Evolutionary conservation across 495 filamentous ascomycete species (phyloP).

Genomic region (Penicillium egyptiacum): DNA sequence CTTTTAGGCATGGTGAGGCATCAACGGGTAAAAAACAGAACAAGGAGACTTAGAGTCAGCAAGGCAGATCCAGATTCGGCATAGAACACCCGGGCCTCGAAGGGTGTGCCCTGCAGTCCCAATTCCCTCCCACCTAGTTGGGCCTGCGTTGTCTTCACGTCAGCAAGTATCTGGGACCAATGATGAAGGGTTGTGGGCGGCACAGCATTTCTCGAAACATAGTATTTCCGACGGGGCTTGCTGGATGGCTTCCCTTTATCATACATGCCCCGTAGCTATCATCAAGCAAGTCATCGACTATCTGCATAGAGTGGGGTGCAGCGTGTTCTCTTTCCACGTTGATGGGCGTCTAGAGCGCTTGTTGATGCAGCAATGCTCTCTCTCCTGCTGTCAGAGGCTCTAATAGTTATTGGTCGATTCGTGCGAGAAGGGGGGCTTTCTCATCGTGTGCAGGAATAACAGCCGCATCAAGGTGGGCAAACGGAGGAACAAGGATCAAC

Average conservation of each 20-base stretch:
- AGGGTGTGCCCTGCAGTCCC: conserved; percentile 17
- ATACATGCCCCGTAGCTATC: conserved; percentile 8
- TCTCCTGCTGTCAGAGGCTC: conserved; percentile 2
- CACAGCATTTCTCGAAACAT: conserved; percentile 11
- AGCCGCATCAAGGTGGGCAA: conserved; percentile 28
- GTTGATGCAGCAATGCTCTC: conserved; percentile 21
- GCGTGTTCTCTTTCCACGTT: conserved; percentile 15
- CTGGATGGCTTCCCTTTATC: conserved; percentile 13
- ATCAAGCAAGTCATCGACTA: conserved; percentile 29
- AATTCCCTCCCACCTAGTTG: conserved; percentile 9
- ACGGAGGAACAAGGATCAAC: conserved; percentile 20
- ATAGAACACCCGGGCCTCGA: conserved; percentile 11
- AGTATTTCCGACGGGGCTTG: conserved; percentile 19
- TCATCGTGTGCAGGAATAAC: conserved; percentile 14
- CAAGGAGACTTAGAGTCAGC: not conserved
- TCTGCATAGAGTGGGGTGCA: conserved; percentile 24
- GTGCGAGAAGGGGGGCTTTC: conserved; percentile 11
- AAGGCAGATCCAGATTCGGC: conserved; percentile 10
- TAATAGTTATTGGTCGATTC: conserved; percentile 16
- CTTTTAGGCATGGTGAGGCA: conserved; percentile 15
- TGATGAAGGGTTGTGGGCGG: conserved; percentile 15
- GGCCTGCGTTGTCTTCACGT: conserved; percentile 18
- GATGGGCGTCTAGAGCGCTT: conserved; percentile 45
- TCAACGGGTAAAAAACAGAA: conserved; percentile 1
- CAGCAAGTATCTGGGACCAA: conserved; percentile 28